Percentiles rank a stretch among this genome's conserved stretches.
Evolutionary conservation across 2,329 filamentous ascomycete species (phyloP).

Genomic region (Colletotrichum phormii): DNA sequence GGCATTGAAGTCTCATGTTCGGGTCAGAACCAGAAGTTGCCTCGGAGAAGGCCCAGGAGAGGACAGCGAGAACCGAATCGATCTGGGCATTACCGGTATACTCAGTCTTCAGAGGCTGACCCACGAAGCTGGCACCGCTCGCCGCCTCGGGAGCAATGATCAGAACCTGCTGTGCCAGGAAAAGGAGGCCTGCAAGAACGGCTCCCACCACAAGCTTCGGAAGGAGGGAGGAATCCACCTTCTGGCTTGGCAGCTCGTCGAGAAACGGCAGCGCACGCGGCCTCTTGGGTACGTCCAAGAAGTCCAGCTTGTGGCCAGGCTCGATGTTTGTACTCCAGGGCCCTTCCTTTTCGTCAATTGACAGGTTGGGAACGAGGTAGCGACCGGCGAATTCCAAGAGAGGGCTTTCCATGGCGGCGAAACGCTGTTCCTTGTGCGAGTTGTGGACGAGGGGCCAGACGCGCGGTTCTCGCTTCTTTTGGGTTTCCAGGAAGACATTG

Average conservation of each 20-base stretch:
- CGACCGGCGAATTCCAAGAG: conserved; percentile 7
- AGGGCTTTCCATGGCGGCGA: conserved; percentile 38
- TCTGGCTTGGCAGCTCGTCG: conserved; percentile 36
- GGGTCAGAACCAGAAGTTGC: not conserved
- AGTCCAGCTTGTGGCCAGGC: conserved; percentile 8
- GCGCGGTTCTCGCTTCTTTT: conserved; percentile 36
- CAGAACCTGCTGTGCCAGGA: not conserved
- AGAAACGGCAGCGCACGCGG: conserved; percentile 31
- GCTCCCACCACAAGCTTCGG: not conserved
- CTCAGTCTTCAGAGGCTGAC: not conserved
- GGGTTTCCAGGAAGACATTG: conserved; percentile 36
- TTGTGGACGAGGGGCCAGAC: conserved; percentile 27
- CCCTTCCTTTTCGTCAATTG: conserved; percentile 3
- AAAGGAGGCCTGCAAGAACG: not conserved
- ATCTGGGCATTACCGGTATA: not conserved
- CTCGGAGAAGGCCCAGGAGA: conserved; percentile 7
- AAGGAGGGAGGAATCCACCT: not conserved
- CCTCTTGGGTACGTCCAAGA: conserved; percentile 32
- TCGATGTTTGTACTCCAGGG: conserved; percentile 9
- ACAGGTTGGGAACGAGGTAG: not conserved
- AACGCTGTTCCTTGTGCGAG: conserved; percentile 37
- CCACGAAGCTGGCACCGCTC: not conserved
- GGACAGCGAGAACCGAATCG: not conserved
- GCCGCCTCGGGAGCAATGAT: not conserved
- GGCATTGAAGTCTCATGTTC: conserved; percentile 1